These are phyloP conservation scores for Amylostereum areolatum DNA, from an alignment of 1,284 basidiomycete species.

Conservation along the genomic window DNA sequence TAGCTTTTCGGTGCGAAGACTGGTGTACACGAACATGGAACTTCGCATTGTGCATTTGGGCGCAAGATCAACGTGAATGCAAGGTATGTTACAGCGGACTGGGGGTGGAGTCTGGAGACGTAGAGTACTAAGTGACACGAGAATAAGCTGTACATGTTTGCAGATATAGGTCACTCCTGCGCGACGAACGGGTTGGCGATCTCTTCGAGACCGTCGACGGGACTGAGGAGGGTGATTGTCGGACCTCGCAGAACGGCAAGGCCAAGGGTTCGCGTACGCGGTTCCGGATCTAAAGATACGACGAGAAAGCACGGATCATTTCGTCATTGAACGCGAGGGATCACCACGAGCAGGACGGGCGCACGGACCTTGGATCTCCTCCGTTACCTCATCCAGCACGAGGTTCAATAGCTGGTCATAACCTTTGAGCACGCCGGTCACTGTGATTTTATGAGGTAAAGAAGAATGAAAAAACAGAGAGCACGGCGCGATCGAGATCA, in stretches of 20 bases:
- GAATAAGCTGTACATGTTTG: not conserved
- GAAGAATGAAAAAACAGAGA: constrained; percentile 3
- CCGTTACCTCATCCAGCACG: constrained; percentile 86
- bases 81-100: too few species aligned
- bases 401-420: constrained; percentile 97
- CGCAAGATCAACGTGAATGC: too few species aligned
- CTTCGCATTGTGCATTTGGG: too few species aligned
- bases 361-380: constrained; percentile 60
- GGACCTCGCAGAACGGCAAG: constrained; percentile 88
- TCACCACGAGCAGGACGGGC: constrained; percentile 2
- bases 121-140: not conserved
- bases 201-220: constrained; percentile 89
- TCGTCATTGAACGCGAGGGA: constrained; percentile 1
- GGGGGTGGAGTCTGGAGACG: too few species aligned
- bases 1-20: too few species aligned
- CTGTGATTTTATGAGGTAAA: constrained; percentile 35
- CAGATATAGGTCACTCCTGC: constrained; percentile 32
- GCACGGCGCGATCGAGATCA: constrained; percentile 2
- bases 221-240: constrained; percentile 87
- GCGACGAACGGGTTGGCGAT: constrained; percentile 78
- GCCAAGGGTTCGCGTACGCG: constrained; percentile 65
- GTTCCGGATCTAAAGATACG: constrained; percentile 50
- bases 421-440: constrained; percentile 89
- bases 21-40: too few species aligned
- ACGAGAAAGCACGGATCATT: constrained; percentile 6